Base-by-base conservation (phyloP, 306 rosid genomes). In the Dryas alaskensis region DNA sequence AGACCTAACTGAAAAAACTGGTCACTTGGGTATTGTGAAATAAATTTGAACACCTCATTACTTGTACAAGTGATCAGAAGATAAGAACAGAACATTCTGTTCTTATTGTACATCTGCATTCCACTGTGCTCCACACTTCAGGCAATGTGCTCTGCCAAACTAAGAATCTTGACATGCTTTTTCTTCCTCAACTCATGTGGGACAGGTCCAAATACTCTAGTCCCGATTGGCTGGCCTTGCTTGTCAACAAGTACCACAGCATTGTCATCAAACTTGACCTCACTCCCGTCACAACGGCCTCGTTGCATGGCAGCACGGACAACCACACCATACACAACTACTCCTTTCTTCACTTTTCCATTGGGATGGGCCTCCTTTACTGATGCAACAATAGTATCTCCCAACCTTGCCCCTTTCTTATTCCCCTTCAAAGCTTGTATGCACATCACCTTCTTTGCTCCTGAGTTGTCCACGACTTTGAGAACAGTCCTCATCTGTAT, bases 211-310 rank as follows among this genome's bases (percentile, higher is more conserved):
- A 91, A 93, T 60, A 89, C 97, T 80, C 96, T 86, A 0, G 97
- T 93, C n/a, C 98, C 97, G 43, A 88, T 88, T 10, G 98, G 96
- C 67, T 89, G 94, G 19, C 98, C 96, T 81, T 91, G 94, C 86
- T 93, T 93, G 89, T 93, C 94, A 16, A 90, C 93, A 19, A 89
- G 89, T 25, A 92, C 92, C 67, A 85, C 97, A 7, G 90, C 92
- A 66, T 92, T 89, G 72, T 92, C 97, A 76, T 92, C 96, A 73
- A 92, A 85, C 88, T 85, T 92, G 77, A 92, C 93, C 86, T 92
- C 97, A 49, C 97, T 93, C 73, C 98, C 96, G 65, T 93, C 96
- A 48, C 93, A 89, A 0, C 96, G 88, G 25, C 97, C 92, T 58
- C 40, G 66, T 73, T 81, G 97, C 97, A 89, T 87, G 3, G 96